Evolutionary conservation across 345 rosid species (phyloP), one percentile per base, ranked within the genome.

Genomic region (Corymbia maculata): DNA sequence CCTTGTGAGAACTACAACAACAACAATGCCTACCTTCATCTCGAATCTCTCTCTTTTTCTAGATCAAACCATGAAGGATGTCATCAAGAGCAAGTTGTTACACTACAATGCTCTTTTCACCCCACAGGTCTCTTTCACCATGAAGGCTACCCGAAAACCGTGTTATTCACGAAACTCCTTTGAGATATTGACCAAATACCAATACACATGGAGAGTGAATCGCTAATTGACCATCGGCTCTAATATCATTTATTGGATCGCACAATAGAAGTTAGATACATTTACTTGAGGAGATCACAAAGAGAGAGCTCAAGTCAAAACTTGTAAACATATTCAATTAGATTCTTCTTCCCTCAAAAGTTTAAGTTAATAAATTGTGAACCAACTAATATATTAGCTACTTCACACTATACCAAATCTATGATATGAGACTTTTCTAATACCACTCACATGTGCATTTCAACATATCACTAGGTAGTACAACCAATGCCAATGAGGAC

Each of bases 291-390:
- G 26, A 61, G 1, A 61, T 61, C 0, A 61, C 7, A 12, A 12
- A 61, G 30, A 61, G 12, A 9, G 68, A 61, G 68, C 30, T 26
- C 32, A 26, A 0, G 16, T 61, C 4, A 28, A 0, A 61, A 28
- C 0, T 1, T 3, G 0, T 24, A 6, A 59, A 59, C 30, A 59
- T 59, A 59, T 59, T 0, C 0, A 61, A 0, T 61, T 61, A 3
- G 14, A 26, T 14, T 0, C 32, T 4, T 2, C 26, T 26, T 1
- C 68, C 9, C 7, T 26, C 7, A 61, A 61, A 61, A 61, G 7
- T 13, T 61, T 26, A 61, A 61, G 1, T n/a, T 30, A 61, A 61
- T 61, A 12, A 59, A 13, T 59, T 59, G 26, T 1, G 26, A 0
- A 26, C 2, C 30, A 24, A 59, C 30, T 26, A 59, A 1, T 55